These are phyloP conservation scores for Paracoccidioides brasiliensis DNA, from an alignment of 2,329 filamentous ascomycete species.

Conservation along the genomic window DNA sequence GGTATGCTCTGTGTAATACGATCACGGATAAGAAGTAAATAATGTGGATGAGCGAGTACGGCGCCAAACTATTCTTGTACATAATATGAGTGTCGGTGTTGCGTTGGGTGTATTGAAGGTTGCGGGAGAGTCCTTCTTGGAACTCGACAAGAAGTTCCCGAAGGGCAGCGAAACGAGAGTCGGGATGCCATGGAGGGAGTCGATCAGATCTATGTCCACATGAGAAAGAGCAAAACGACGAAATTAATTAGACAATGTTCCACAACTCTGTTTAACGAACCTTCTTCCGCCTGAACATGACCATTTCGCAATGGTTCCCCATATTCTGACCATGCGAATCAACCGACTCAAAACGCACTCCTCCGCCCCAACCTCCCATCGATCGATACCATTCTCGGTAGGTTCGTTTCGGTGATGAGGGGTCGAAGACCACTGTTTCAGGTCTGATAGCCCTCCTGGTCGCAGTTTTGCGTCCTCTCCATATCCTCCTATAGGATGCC, in stretches of 20 bases:
- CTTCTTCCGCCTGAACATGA: slow-evolving; percentile 41
- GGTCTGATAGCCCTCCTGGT: slow-evolving; percentile 20
- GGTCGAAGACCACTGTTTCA: slow-evolving; percentile 28
- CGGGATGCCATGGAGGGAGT: slow-evolving; percentile 40
- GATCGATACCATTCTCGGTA: slow-evolving; percentile 32
- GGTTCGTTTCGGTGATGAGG: slow-evolving; percentile 25
- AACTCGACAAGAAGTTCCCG: slow-evolving; percentile 36
- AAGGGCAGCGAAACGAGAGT: slow-evolving; percentile 37
- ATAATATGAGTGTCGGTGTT: slow-evolving; percentile 44
- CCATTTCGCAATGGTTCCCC: slow-evolving; percentile 44
- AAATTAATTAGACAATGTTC: not conserved
- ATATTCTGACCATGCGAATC: slow-evolving; percentile 42
- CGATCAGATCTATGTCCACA: slow-evolving; percentile 29
- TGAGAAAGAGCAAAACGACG: not conserved
- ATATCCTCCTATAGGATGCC: slow-evolving; percentile 25
- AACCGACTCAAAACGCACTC: slow-evolving; percentile 43
- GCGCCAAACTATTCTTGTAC: slow-evolving; percentile 37
- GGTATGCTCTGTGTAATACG: slow-evolving; percentile 42
- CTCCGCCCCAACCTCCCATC: slow-evolving; percentile 40
- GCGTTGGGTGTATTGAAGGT: slow-evolving; percentile 37
- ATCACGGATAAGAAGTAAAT: slow-evolving; percentile 42
- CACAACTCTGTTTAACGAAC: slow-evolving; percentile 19
- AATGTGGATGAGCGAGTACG: slow-evolving; percentile 44
- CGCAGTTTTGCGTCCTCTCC: slow-evolving; percentile 28
- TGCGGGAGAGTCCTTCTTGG: slow-evolving; percentile 38